Evolutionary conservation across 1,284 basidiomycete genomes (phyloP), one percentile per base, ranked within the genome.

Genomic region (Xanthoconium separans): DNA sequence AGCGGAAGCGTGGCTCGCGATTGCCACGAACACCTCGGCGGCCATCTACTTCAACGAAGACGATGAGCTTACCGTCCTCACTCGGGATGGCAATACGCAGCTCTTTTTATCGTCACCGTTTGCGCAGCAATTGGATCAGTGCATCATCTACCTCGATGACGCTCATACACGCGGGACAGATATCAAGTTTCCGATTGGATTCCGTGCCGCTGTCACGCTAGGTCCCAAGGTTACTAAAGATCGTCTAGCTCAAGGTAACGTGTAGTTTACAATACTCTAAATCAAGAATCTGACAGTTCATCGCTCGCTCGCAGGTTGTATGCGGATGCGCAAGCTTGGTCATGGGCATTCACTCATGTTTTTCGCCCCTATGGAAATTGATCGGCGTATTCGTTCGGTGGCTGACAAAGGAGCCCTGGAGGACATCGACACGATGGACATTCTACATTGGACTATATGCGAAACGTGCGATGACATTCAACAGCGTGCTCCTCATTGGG

Each of bases 91-190:
- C 0, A 63, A 50, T 3, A 61, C 64, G 0, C 74, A 79, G 50
- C 63, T 67, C 0, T 62, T 83, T 4, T 44, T 65, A 2, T 70
- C 73, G 12, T 83, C 81, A 2, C 68, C 74, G 0, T 80, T 73
- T 57, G 65, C 61, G 2, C 65, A 73, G 40, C 73, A 73, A 44
- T 60, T 82, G 0, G 70, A 74, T 16, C 66, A 72, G 51, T 80
- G 77, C 37, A 54, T 80, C 4, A 62, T 83, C 3, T 83, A 83
- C 56, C 74, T 83, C 0, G 82, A 83, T 44, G 80, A 83, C 53
- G 77, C 76, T 0, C 81, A 83, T 55, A 83, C 82, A 0, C 66
- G 82, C 27, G 81, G 81, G 0, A 83, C 80, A 0, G 81, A 83
- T 54, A 65, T 83, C n/a, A 80, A 77, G 43, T 65, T 83, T 37